A percentile compares a stretch with the other conserved stretches of the same genome.
Conservation (phyloP, 306 rosid genomes). For the Citrullus mucosospermus region DNA sequence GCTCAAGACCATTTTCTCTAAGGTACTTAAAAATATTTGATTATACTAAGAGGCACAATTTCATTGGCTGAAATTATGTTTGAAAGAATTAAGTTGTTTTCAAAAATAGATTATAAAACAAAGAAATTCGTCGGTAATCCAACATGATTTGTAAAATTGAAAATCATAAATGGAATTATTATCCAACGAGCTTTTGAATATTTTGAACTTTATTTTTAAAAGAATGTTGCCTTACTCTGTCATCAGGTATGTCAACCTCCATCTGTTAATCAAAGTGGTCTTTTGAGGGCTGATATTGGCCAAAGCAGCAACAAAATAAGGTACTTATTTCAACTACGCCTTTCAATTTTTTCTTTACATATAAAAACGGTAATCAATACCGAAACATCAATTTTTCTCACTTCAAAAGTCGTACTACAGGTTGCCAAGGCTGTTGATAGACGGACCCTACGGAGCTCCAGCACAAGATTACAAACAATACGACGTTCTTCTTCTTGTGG, state of each 20-base stretch:
- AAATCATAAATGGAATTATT: background rate
- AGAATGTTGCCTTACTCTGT: background rate
- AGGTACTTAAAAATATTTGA: conserved; percentile 23
- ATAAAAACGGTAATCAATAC: background rate
- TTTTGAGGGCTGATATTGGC: conserved; percentile 53
- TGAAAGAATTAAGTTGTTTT: background rate
- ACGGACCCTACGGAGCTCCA: conserved; percentile 91
- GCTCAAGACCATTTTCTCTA: conserved; percentile 53
- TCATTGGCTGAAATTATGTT: background rate
- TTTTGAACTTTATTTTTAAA: background rate
- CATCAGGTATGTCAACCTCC: conserved; percentile 70
- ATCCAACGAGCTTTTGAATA: background rate
- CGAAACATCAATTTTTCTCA: background rate
- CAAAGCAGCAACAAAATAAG: conserved; percentile 39
- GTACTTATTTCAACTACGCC: conserved; percentile 13
- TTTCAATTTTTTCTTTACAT: background rate
- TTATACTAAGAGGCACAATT: background rate
- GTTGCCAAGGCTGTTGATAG: conserved; percentile 62
- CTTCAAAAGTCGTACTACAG: conserved; percentile 6
- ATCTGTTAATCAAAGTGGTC: conserved; percentile 57
- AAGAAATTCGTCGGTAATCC: background rate
- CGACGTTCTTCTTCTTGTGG: conserved; percentile 70
- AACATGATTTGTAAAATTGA: background rate
- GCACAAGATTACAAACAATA: conserved; percentile 86
- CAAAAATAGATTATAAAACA: background rate